A percentile compares a stretch with the other conserved stretches of the same genome.
Evolutionary conservation across 2,329 filamentous ascomycete species (phyloP).

Genomic region (Ascochyta viciae-villosae): DNA sequence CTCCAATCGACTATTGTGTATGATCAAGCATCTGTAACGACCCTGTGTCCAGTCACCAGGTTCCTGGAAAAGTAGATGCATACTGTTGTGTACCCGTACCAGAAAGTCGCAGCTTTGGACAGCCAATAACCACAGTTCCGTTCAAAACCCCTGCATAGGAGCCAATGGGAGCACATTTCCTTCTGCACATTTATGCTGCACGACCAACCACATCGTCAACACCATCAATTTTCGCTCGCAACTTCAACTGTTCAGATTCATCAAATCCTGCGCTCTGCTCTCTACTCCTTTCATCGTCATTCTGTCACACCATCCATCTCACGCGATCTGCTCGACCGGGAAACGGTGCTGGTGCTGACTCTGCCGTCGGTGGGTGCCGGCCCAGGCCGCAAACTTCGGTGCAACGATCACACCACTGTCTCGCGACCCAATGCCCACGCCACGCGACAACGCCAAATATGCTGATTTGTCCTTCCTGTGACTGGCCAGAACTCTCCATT

Average conservation of each 20-base stretch:
- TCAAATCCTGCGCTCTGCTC: neutral
- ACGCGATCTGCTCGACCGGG: constrained; percentile 8
- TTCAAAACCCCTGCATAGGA: neutral
- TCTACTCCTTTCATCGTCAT: neutral
- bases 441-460: constrained; percentile 10
- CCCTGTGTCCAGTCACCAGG: neutral
- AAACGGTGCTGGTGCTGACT: constrained; percentile 1
- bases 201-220: neutral
- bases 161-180: neutral
- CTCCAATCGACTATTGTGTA: neutral
- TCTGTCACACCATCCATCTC: constrained; percentile 14
- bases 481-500: neutral
- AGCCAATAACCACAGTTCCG: neutral
- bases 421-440: constrained; percentile 16
- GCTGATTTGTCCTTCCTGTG: neutral
- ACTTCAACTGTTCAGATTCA: no score
- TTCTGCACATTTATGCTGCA: neutral
- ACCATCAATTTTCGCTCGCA: neutral
- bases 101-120: neutral
- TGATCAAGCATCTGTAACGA: neutral
- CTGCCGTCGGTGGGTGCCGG: constrained; percentile 32
- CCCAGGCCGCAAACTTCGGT: neutral
- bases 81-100: neutral
- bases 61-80: neutral
- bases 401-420: constrained; percentile 37